Evolutionary conservation across 2,329 filamentous ascomycete genomes (phyloP), one percentile per base, ranked within the genome.

Genomic region (Elsinoe ampelina): DNA sequence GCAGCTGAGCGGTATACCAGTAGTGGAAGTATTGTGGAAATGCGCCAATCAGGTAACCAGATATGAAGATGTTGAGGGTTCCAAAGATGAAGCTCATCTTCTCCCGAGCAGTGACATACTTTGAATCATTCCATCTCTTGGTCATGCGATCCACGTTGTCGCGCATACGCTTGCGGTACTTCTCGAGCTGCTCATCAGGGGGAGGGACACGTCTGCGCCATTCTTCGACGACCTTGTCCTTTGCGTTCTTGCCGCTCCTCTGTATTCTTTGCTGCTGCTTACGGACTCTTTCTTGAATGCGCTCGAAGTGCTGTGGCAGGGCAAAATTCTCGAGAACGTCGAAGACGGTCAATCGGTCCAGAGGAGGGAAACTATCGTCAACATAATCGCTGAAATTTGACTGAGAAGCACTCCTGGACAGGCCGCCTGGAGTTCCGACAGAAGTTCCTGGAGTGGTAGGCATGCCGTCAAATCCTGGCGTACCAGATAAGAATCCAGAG

Each of bases 51-150:
- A 98, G 76, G 70, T 95, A 97, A 58, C 92, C 93, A 63, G 89
- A 95, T 68, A 97, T 84, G 72, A 98, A 95, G 70, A 98, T 93
- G 73, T 98, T 98, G 74, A 96, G 82, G 63, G 96, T 91, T 65
- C 90, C 93, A 59, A 84, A 92, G 61, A 98, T 96, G 72, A 98
- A 98, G 5, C 92, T 91, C 50, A 95, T 77, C 78, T 98, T 98
- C 74, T 98, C 93, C 58, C 91, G 84, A 51, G 88, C 72, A 1
- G 90, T 96, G 64, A 98, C 90, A 7, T 83, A 85, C 66, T 89
- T 89, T 15, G 87, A 89, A 67, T 95, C 87, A 67, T 88, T 93
- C 91, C 92, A 98, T 66, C 84, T 84, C 62, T 80, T 82, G 59
- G 85, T 86, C 34, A 97, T 79, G 63, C 89, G 87, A 65, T 96